Conservation (phyloP, 192 early-diverging fungal genomes). For the Phlyctochytrium arcticum region DNA sequence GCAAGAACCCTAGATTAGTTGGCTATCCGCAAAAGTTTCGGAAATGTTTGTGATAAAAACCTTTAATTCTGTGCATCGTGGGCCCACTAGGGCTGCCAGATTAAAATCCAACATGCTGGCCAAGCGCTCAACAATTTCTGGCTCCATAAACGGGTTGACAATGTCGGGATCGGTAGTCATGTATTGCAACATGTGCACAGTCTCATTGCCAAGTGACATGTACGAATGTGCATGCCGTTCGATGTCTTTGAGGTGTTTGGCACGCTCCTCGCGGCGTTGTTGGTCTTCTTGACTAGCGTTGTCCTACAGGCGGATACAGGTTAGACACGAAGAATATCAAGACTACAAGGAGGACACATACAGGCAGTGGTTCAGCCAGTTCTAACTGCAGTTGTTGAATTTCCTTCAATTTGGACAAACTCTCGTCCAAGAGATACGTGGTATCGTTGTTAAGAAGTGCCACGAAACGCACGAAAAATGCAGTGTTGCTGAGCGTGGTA, state of each 20-base stretch:
- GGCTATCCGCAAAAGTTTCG: background rate
- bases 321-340: too few species aligned
- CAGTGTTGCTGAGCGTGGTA: constrained; percentile 51
- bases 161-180: constrained; percentile 67
- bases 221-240: constrained; percentile 87
- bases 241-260: constrained; percentile 48
- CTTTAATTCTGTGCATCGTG: constrained; percentile 83
- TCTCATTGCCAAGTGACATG: constrained; percentile 85
- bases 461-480: constrained; percentile 83
- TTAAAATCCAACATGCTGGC: constrained; percentile 99
- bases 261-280: constrained; percentile 61
- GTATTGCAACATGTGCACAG: constrained; percentile 87
- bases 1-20: background rate
- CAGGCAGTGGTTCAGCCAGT: constrained; percentile 55
- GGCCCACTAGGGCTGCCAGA: constrained; percentile 82
- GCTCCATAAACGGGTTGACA: constrained; percentile 78
- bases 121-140: constrained; percentile 85
- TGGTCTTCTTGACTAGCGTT: constrained; percentile 18
- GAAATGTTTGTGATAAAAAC: constrained; percentile 46
- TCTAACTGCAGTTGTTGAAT: constrained; percentile 81
- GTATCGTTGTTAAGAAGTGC: constrained; percentile 94
- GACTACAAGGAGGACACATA: too few species aligned
- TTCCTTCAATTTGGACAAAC: constrained; percentile 77
- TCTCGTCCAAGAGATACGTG: constrained; percentile 91
- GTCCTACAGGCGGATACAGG: constrained; percentile 14